Evolutionary conservation across 805 yeast species (phyloP).

Genomic region (Naumovozyma baii): DNA sequence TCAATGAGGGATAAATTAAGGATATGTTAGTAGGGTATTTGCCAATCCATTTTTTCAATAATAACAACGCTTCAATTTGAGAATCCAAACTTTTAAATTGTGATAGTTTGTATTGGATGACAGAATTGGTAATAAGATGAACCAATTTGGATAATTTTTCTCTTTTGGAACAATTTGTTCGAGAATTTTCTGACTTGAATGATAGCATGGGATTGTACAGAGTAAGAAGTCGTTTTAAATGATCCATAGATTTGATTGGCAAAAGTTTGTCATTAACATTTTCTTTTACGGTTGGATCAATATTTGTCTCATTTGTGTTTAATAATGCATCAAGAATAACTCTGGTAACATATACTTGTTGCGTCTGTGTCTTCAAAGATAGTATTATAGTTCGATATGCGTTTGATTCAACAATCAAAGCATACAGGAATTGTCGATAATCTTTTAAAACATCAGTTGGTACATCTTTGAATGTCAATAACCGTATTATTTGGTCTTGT

Average conservation of each 20-base stretch:
- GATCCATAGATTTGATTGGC: background rate
- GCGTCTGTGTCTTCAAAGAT: background rate
- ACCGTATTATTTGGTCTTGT: background rate
- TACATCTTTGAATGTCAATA: background rate
- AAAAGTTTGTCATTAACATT: too few relatives aligned
- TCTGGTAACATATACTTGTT: background rate
- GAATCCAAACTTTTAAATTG: background rate
- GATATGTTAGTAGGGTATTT: slow-evolving; percentile 37
- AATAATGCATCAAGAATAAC: background rate
- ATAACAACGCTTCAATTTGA: background rate
- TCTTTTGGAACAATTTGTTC: slow-evolving; percentile 28
- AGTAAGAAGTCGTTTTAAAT: background rate
- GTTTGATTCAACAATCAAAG: background rate
- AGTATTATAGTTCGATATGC: background rate
- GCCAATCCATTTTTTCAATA: slow-evolving; percentile 11
- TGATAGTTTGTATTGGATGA: background rate
- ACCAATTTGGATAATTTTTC: slow-evolving; percentile 44
- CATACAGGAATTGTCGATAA: background rate
- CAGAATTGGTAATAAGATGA: background rate
- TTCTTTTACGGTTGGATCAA: too few relatives aligned
- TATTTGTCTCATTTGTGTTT: background rate
- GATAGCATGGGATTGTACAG: background rate
- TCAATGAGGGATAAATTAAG: slow-evolving; percentile 60
- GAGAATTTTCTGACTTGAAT: background rate
- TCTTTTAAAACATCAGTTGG: background rate